Evolutionary conservation across 2,329 filamentous ascomycete genomes (phyloP), one percentile per base, ranked within the genome.

Genomic region (Aspergillus glaucus): DNA sequence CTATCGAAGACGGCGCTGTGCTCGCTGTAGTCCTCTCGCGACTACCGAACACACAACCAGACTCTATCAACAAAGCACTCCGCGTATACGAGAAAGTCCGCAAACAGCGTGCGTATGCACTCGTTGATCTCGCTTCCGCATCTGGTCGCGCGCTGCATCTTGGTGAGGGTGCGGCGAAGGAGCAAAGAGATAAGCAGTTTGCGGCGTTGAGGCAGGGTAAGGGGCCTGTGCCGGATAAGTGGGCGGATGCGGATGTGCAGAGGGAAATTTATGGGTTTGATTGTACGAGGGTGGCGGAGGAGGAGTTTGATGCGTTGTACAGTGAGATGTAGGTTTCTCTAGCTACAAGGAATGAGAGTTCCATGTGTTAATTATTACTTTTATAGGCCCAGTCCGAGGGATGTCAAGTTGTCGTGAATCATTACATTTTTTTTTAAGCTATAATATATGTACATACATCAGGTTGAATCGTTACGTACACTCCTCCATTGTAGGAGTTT

Each of bases 201-300:
- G 75, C 73, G 48, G 75, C 75, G 48, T 70, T 78, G 51, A 74
- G 71, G 52, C 62, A 69, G 55, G 67, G 67, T 49, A 76, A 74
- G 58, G 73, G 74, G 4, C 72, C 70, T 26, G 66, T 67, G 4
- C 66, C 67, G 2, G 82, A 86, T 66, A 85, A 84, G 69, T 85
- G 83, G 83, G 80, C 81, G 3, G 84, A 82, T 63, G 80, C 81
- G 12, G 82, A 85, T 57, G 79, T 85, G 42, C 82, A 86, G 65
- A 75, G 78, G 63, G 78, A 79, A 74, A 79, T 85, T 53, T 85
- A 85, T 65, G 75, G 77, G 12, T 74, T 81, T 59, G 81, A 85
- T 64, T 82, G 81, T 59, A 74, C 32, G 30, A 45, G 39, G 44
- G 44, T 45, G 32, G 34, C 44, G 7, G 17, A 45, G 30, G 44